Evolutionary conservation across 2,329 filamentous ascomycete genomes (phyloP).

Genomic region (Aureobasidium sp.): DNA sequence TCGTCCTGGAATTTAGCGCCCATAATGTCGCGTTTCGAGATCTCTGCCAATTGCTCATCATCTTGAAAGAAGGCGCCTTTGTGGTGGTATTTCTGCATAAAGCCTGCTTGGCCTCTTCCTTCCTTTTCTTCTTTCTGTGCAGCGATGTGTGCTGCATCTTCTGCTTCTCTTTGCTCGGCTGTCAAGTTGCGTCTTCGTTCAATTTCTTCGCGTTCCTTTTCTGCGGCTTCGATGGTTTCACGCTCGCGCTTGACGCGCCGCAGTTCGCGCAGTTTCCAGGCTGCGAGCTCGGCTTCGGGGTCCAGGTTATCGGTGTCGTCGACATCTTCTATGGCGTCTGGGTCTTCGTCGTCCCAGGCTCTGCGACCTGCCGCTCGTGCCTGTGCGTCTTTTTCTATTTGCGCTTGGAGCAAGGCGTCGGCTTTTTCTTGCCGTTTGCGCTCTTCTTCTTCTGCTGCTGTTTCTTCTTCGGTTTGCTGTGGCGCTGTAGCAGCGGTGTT

Average conservation of each 20-base stretch:
- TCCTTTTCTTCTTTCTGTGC: slow-evolving; percentile 70
- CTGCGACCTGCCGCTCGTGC: slow-evolving; percentile 68
- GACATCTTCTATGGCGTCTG: slow-evolving; percentile 55
- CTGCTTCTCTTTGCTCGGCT: slow-evolving; percentile 72
- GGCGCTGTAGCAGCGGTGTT: slow-evolving; percentile 20
- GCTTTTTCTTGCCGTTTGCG: slow-evolving; percentile 59
- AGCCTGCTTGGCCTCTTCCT: slow-evolving; percentile 69
- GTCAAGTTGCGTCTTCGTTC: slow-evolving; percentile 82
- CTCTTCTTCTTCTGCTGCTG: slow-evolving; percentile 42
- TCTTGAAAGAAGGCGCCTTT: slow-evolving; percentile 93
- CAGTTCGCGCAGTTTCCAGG: slow-evolving; percentile 90
- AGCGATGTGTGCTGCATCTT: slow-evolving; percentile 71
- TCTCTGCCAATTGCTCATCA: slow-evolving; percentile 50
- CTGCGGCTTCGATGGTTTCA: slow-evolving; percentile 71
- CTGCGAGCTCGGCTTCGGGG: slow-evolving; percentile 77
- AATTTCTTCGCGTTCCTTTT: slow-evolving; percentile 79
- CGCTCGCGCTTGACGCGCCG: slow-evolving; percentile 81
- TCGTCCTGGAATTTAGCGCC: slow-evolving; percentile 77
- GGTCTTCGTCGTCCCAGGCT: slow-evolving; percentile 69
- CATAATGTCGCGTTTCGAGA: slow-evolving; percentile 74
- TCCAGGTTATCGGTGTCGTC: slow-evolving; percentile 85
- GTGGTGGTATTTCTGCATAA: slow-evolving; percentile 95
- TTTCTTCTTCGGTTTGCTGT: slow-evolving; percentile 21
- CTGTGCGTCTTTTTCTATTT: slow-evolving; percentile 72
- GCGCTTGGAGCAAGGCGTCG: slow-evolving; percentile 76